Evolutionary conservation across 2,329 filamentous ascomycete genomes (phyloP).

Genomic region (Dactylellina cionopaga): DNA sequence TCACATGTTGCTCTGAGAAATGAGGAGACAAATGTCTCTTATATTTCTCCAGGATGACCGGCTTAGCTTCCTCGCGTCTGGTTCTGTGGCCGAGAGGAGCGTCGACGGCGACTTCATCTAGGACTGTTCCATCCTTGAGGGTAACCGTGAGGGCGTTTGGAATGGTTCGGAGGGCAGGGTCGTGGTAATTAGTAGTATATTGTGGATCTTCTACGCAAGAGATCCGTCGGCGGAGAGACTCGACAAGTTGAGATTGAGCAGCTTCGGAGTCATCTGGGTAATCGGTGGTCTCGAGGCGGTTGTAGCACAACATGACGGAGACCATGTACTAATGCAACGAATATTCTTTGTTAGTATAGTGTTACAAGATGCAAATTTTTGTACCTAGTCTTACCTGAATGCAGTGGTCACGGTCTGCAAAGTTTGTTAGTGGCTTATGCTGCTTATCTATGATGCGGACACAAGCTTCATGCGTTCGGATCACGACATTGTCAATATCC

Average conservation of each 20-base stretch:
- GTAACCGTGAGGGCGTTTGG: constrained; percentile 95
- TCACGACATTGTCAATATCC: constrained; percentile 92
- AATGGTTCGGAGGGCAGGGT: constrained; percentile 92
- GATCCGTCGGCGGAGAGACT: constrained; percentile 92
- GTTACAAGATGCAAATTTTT: not conserved
- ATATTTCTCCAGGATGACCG: constrained; percentile 94
- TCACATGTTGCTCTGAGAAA: constrained; percentile 78
- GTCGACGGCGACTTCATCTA: constrained; percentile 91
- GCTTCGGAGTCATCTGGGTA: constrained; percentile 94
- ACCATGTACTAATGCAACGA: constrained; percentile 78
- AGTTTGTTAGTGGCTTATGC: constrained; percentile 99
- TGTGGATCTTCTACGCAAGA: constrained; percentile 94
- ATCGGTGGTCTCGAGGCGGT: constrained; percentile 90
- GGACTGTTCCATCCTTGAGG: constrained; percentile 89
- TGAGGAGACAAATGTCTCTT: constrained; percentile 89
- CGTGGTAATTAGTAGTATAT: constrained; percentile 95
- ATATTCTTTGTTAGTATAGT: not conserved
- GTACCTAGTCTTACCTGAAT: constrained; percentile 71
- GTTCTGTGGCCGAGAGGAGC: constrained; percentile 92
- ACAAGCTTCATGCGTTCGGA: constrained; percentile 97
- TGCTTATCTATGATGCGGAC: constrained; percentile 99
- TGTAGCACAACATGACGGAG: constrained; percentile 92
- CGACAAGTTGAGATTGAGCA: constrained; percentile 86
- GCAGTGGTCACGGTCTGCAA: constrained; percentile 98
- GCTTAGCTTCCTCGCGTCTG: constrained; percentile 95